Evolutionary conservation across 176 grass and related monocot genomes (phyloP).

Genomic region (Echinochloa phyllopogon): DNA sequence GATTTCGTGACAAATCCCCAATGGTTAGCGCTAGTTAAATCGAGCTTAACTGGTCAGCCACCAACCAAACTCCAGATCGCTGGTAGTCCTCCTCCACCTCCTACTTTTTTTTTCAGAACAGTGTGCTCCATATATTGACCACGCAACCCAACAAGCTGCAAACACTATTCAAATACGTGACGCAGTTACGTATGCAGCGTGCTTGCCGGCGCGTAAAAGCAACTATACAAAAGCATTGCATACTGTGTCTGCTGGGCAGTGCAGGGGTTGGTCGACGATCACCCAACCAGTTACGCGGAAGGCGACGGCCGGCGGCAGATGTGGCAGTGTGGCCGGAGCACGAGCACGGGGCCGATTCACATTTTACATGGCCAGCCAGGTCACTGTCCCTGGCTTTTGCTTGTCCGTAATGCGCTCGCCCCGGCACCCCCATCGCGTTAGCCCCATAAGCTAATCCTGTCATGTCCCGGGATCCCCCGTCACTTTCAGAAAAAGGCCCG

Average conservation of each 20-base stretch:
- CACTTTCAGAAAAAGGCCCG: conserved; percentile 29
- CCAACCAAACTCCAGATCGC: conserved; percentile 24
- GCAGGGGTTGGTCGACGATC: conserved; percentile 13
- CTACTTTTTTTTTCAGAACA: neutral
- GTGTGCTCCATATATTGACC: neutral
- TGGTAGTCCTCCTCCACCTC: neutral
- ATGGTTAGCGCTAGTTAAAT: conserved; percentile 13
- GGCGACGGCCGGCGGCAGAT: neutral
- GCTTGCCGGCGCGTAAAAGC: conserved; percentile 37
- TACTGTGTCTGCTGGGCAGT: neutral
- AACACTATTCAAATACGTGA: neutral
- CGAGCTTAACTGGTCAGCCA: neutral
- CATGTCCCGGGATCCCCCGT: conserved; percentile 51
- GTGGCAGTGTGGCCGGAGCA: neutral
- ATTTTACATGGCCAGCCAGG: conserved; percentile 43
- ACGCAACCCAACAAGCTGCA: no score
- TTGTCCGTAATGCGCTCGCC: conserved; percentile 55
- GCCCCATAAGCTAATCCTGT: conserved; percentile 41
- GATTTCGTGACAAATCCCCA: conserved; percentile 19
- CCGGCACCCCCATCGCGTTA: conserved; percentile 27
- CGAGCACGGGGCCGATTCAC: conserved; percentile 26
- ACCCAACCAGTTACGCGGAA: conserved; percentile 35
- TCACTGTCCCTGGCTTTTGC: conserved; percentile 38
- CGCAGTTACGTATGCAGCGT: neutral
- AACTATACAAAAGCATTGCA: neutral